These are phyloP conservation scores for Gomphus sp. DNA, from an alignment of 1,284 basidiomycete genomes.

Conservation along the genomic window DNA sequence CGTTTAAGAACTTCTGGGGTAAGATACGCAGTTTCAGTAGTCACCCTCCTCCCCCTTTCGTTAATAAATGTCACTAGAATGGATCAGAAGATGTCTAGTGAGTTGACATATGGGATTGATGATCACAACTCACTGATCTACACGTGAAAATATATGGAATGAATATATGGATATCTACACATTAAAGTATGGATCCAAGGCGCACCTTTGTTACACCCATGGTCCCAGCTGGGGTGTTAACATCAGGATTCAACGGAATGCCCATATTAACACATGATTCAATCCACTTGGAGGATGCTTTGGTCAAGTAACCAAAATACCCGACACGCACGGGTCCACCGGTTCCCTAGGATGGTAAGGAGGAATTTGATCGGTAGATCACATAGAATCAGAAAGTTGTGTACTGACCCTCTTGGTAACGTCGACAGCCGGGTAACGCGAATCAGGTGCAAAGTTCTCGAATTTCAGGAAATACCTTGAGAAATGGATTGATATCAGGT, in stretches of 20 bases:
- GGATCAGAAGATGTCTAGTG: background rate
- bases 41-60: constrained; percentile 39
- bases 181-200: background rate
- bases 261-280: constrained; percentile 38
- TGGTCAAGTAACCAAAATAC: constrained; percentile 29
- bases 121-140: background rate
- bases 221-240: constrained; percentile 39
- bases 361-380: background rate
- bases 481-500: background rate
- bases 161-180: background rate
- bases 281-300: constrained; percentile 34
- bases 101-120: background rate
- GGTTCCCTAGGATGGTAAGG: background rate
- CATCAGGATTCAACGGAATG: constrained; percentile 38
- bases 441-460: constrained; percentile 32
- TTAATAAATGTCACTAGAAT: constrained; percentile 54
- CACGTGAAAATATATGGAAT: background rate
- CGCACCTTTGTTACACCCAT: constrained; percentile 45
- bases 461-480: constrained; percentile 10
- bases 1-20: constrained; percentile 50
- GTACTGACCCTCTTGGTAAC: background rate
- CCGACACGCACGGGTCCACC: constrained; percentile 23
- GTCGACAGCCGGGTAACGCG: constrained; percentile 35
- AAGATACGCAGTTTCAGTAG: constrained; percentile 56
- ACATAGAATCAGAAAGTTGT: background rate